Conservation (phyloP, 352 stramenopile genomes). For the Phytophthora ramorum region DNA sequence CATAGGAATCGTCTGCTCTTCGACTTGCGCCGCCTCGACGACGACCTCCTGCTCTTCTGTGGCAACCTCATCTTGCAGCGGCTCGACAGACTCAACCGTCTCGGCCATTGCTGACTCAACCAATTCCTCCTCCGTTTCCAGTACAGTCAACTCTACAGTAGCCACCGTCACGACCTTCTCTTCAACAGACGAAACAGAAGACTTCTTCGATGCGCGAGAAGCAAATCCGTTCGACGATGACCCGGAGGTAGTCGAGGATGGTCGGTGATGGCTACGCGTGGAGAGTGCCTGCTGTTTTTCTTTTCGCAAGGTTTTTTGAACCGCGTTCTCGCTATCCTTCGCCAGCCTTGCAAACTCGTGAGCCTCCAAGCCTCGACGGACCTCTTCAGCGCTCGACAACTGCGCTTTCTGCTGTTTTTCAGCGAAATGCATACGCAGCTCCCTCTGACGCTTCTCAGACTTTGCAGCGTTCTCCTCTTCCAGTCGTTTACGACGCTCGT, state of each 20-base stretch:
- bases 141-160: background rate
- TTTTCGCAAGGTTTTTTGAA: slow-evolving; percentile 18
- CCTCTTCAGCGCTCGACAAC: slow-evolving; percentile 48
- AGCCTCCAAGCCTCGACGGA: slow-evolving; percentile 60
- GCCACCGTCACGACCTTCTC: slow-evolving; percentile 12
- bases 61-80: background rate
- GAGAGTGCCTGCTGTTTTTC: slow-evolving; percentile 17
- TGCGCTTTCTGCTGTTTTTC: slow-evolving; percentile 56
- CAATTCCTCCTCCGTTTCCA: slow-evolving; percentile 5
- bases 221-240: slow-evolving; percentile 29
- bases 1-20: slow-evolving; percentile 12
- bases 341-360: slow-evolving; percentile 52
- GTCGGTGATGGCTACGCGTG: slow-evolving; percentile 8
- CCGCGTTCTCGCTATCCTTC: slow-evolving; percentile 33
- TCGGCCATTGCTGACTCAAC: background rate
- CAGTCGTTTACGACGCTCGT: slow-evolving; percentile 72
- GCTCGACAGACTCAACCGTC: slow-evolving; percentile 9
- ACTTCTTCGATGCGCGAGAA: slow-evolving; percentile 37
- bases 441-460: slow-evolving; percentile 62
- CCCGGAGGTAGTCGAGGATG: slow-evolving; percentile 27
- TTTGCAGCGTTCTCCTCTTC: slow-evolving; percentile 67
- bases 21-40: background rate
- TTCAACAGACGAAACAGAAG: slow-evolving; percentile 27
- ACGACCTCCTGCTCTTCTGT: slow-evolving; percentile 3
- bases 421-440: slow-evolving; percentile 52